Evolutionary conservation across 306 rosid genomes (phyloP), one percentile per base, ranked within the genome.

Genomic region (Gleditsia sinensis): DNA sequence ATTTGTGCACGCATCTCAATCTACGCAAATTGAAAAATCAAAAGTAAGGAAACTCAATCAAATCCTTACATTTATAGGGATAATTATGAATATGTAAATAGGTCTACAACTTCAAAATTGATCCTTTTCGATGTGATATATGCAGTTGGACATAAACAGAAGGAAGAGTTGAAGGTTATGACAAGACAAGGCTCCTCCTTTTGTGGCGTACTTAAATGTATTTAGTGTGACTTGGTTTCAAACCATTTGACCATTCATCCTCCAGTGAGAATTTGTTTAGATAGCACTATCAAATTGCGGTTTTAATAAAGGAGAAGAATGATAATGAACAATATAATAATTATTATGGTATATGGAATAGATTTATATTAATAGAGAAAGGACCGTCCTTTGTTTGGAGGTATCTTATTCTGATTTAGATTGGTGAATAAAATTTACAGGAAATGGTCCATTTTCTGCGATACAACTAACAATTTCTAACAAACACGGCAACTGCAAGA

Each of bases 211-310:
- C 7, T 48, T 56, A 3, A 81, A 55, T 57, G 53, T 28, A 24
- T 57, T 55, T 24, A 21, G 54, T 40, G 3, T 27, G 63, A 57
- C 39, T 16, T 17, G 6, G 42, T 58, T 53, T 82, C 80, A 78
- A 74, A 27, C 16, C 40, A 25, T 60, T 77, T 68, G 86, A 82
- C 72, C 75, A 49, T 25, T 75, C 37, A 55, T 53, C 23, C 37
- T 63, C 28, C 12, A 76, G 11, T 48, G 10, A 60, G 17, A 50
- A 82, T 73, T 77, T 59, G 77, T 37, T 55, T 60, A 64, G 19
- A 57, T 25, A 43, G 57, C 65, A 43, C 64, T 42, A 60, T 73
- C 77, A 36, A 67, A 34, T 61, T 16, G 30, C 4, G 19, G 25
- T 58, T 68, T 67, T 50, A 24, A 48, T 34, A 25, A 16, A 46